Evolutionary conservation across 176 grass and related monocot genomes (phyloP).

Genomic region (Triticum timopheevii): DNA sequence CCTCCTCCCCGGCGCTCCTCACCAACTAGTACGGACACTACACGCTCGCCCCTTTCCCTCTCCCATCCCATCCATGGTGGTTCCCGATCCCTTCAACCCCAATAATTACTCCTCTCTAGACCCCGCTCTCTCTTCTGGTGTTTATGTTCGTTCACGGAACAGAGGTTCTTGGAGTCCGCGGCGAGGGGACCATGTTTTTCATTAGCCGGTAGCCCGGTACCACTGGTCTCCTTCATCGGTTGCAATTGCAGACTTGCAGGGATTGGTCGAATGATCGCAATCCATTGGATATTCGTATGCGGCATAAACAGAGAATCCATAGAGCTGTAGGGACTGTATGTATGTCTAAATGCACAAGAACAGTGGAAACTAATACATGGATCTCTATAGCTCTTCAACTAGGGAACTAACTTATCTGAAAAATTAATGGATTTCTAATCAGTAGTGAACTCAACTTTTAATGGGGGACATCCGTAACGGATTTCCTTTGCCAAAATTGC

Average conservation of each 20-base stretch:
- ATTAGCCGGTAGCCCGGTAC: neutral
- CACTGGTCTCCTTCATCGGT: neutral
- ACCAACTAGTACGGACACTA: conserved; percentile 34
- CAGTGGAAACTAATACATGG: neutral
- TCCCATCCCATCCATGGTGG: neutral
- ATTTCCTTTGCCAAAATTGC: neutral
- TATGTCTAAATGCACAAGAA: neutral
- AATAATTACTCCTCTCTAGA: neutral
- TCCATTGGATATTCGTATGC: neutral
- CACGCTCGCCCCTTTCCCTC: neutral
- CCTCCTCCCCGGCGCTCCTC: conserved; percentile 63
- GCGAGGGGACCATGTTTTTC: neutral
- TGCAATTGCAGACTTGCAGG: neutral
- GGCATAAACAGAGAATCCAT: neutral
- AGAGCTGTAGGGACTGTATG: neutral
- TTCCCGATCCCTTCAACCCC: neutral
- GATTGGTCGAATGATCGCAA: neutral
- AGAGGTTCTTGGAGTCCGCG: too few relatives aligned
- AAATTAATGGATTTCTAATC: neutral
- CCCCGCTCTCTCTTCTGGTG: neutral
- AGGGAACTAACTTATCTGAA: neutral
- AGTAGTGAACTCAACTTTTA: neutral
- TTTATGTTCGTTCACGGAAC: neutral
- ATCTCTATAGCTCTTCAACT: neutral
- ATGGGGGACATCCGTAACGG: too few relatives aligned